These are phyloP conservation scores for Pyrenochaeta sp. DNA, from an alignment of 2,329 filamentous ascomycete genomes.

Conservation along the genomic window DNA sequence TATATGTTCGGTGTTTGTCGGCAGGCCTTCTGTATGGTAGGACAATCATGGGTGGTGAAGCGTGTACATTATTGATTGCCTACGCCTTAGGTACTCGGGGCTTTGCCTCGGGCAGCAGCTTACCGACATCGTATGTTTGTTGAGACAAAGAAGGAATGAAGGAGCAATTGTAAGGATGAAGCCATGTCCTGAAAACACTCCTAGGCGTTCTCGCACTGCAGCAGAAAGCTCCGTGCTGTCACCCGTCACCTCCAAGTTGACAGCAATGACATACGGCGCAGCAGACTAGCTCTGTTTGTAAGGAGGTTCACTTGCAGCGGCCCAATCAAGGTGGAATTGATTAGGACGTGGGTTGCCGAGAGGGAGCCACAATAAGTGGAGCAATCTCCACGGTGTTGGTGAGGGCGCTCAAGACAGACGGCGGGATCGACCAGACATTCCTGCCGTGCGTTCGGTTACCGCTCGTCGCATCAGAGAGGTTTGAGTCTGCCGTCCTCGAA, in stretches of 20 bases:
- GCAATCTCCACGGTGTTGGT: conserved; percentile 16
- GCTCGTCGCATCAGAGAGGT: conserved; percentile 38
- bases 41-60: too few relatives aligned
- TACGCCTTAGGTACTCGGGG: too few relatives aligned
- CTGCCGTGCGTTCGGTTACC: conserved; percentile 36
- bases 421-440: conserved; percentile 26
- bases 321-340: conserved; percentile 9
- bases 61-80: too few relatives aligned
- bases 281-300: conserved; percentile 6
- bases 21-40: too few relatives aligned
- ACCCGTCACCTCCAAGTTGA: conserved; percentile 26
- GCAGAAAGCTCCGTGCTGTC: conserved; percentile 20
- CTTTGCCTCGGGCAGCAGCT: neutral
- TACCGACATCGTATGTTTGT: conserved; percentile 10
- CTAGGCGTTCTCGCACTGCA: conserved; percentile 16
- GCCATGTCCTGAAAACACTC: conserved; percentile 9
- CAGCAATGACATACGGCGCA: conserved; percentile 21
- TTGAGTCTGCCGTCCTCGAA: conserved; percentile 38
- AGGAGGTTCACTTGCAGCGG: neutral
- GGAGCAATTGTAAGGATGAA: conserved; percentile 7
- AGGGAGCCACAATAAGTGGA: conserved; percentile 12
- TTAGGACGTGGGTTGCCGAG: conserved; percentile 8
- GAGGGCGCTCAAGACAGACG: conserved; percentile 13
- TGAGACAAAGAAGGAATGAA: conserved; percentile 14
- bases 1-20: too few relatives aligned